Evolutionary conservation across 495 filamentous ascomycete species (phyloP), one percentile per base, ranked within the genome.

Genomic region (Penicillium daleae): DNA sequence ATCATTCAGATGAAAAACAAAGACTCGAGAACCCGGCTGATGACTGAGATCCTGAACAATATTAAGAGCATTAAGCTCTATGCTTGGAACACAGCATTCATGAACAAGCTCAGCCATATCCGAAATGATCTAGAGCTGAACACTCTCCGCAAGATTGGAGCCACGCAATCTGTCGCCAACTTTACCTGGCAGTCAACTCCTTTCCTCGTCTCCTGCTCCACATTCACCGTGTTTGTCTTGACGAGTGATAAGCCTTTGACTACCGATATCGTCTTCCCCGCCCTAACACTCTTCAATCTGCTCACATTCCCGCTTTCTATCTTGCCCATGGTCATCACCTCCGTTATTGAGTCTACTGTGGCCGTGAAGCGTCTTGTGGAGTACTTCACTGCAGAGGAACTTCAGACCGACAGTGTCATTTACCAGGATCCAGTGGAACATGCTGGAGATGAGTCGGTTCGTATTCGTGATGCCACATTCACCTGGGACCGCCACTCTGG

Each of bases 101-200:
- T 97, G 88, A 93, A 92, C 73, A 97, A 96, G 76, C 86, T 99
- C 40, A 97, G 91, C 74, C 89, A 90, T 75, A 91, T 99, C 62
- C 85, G 96, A 72, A 98, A 98, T 77, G 94, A 99, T 64, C 85
- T 91, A 69, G 96, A 99, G 77, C 79, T 99, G 48, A 92, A 94
- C 74, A 98, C 96, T 15, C 89, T 98, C 42, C 91, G 93, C 56
- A 97, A 93, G 71, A 98, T 99, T 64, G 96, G 96, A 50, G 92
- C 93, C 50, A 88, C 93, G 2, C 93, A 97, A 74, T 90, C 94
- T 7, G 81, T 97, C 74, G 92, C 96, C 31, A 98, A 96, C 68
- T 99, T 99, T 62, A 97, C 96, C 26, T 99, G 96, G 96, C 91
- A 91, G n/a, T 95, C 91, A n/a, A 98, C 96, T 10, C 96, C 96